Evolutionary conservation across 2,329 filamentous ascomycete species (phyloP).

Genomic region (Pseudogymnoascus verrucosus): DNA sequence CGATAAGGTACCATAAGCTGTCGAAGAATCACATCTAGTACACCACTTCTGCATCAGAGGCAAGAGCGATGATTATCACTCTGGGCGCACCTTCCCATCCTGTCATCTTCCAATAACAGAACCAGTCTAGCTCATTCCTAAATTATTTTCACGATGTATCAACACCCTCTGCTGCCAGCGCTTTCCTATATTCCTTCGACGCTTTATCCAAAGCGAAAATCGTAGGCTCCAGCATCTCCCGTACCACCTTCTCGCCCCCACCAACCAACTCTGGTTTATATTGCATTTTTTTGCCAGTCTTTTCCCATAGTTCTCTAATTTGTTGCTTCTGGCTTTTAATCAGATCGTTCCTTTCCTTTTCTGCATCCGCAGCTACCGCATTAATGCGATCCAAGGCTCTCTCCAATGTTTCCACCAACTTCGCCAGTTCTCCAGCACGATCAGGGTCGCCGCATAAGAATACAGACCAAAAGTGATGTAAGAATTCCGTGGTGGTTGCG

Average conservation of each 20-base stretch:
- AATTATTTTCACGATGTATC: conserved; percentile 16
- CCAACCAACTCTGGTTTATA: conserved; percentile 60
- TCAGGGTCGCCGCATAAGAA: conserved; percentile 84
- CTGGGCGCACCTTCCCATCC: not conserved
- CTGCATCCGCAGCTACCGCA: conserved; percentile 71
- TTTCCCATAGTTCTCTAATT: conserved; percentile 60
- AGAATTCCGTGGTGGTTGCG: conserved; percentile 86
- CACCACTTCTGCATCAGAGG: not conserved
- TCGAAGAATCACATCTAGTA: not conserved
- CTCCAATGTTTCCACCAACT: conserved; percentile 72
- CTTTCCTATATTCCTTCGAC: conserved; percentile 61
- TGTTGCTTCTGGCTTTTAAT: conserved; percentile 61
- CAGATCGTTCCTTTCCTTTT: conserved; percentile 60
- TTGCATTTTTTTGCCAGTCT: conserved; percentile 65
- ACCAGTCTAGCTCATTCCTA: not conserved
- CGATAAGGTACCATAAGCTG: not conserved
- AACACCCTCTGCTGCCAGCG: conserved; percentile 52
- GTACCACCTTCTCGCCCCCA: conserved; percentile 69
- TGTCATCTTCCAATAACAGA: not conserved
- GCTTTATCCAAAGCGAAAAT: conserved; percentile 63
- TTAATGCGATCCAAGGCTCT: conserved; percentile 72
- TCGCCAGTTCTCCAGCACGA: conserved; percentile 70
- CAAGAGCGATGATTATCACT: not conserved
- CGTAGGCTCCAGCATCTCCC: conserved; percentile 68
- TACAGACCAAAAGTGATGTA: conserved; percentile 94